Base-by-base conservation (phyloP, 768 basidiomycete genomes). In the Steccherinum ochraceum region DNA sequence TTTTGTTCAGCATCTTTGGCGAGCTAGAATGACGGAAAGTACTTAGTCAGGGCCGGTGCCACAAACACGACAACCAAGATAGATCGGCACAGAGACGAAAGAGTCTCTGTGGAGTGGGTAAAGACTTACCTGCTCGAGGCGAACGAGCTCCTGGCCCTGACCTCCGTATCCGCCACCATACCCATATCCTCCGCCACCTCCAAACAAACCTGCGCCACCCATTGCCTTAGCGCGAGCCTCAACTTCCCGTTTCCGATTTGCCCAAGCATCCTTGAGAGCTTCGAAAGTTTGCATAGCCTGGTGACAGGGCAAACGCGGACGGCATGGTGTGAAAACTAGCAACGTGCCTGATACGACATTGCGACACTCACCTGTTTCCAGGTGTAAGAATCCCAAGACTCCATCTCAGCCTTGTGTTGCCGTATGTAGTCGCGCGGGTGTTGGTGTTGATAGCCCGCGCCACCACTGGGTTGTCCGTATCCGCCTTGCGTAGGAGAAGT, bases 381-480 rank as follows among this genome's bases (percentile, higher is more conserved):
- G 12, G 83, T 68, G 51, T 77, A 79, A 5, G 66, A 30, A 57
- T 89, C 83, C 87, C 87, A 89, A 5, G 76, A 68, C 56, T 89
- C 89, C 23, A 91, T 71, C 62, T 81, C 79, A 0, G 70, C 60
- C 56, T 89, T 89, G 64, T 89, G 78, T 2, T 66, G 64, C 42
- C 79, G 80, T 49, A 90, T 79, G 55, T 74, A 79, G 42, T 86
- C 79, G 39, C 85, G 78, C 0, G 89, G 89, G 57, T 91, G 89
- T 21, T 68, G 71, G 21, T 76, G 68, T 5, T 74, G 66, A 2
- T 67, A 63, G 20, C 18, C 43, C 27, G 13, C 53, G 23, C 30
- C 30, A 7, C 16, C 7, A 7, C 30, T 16, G 7, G 30, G 30
- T 35, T 35, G 30, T 16, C 30, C 30, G 16, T 35, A 35, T 16